Evolutionary conservation across 2,329 filamentous ascomycete genomes (phyloP), one percentile per base, ranked within the genome.

Genomic region (Aaosphaeria pasadenensis): DNA sequence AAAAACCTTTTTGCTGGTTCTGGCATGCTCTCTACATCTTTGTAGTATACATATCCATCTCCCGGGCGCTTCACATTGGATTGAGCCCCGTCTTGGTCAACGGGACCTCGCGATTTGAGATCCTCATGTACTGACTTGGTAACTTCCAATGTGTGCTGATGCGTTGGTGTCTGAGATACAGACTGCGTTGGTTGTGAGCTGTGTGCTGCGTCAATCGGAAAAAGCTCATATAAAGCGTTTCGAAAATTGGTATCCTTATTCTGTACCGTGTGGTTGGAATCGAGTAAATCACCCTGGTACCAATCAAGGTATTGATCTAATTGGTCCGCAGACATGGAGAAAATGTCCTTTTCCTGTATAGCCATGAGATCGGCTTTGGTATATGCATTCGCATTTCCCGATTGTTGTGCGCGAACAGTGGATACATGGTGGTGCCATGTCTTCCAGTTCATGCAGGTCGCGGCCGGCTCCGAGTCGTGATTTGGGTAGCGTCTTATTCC

Each of bases 291-390:
- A 48, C 78, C 77, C 62, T 88, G 84, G 63, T 88, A 91, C 84
- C 87, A 94, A 67, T 89, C 82, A 69, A 95, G 77, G 60, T 91
- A 92, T 50, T 87, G 80, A 59, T 91, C 87, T 35, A 92, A 72
- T 53, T 87, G 78, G 24, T 77, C 71, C 5, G 76, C 71, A 3
- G 72, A 75, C 81, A 91, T 85, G 1, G 72, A 66, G 38, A 85
- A 77, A 6, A 89, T 78, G 56, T 89, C 80, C 4, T 74, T 71
- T 47, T 88, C 84, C 5, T 75, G 79, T 24, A 87, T 66, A 69
- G 61, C 83, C 77, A 56, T 78, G 64, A 64, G 72, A 66, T 69
- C 72, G 67, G 56, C 71, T 67, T 58, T 76, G 52, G 50, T 69
- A 63, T 66, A 59, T 13, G 48, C 45, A 6, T 17, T 30, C 4